Base-by-base conservation (phyloP, 2,329 filamentous ascomycete species). In the Rasamsonia emersonii region DNA sequence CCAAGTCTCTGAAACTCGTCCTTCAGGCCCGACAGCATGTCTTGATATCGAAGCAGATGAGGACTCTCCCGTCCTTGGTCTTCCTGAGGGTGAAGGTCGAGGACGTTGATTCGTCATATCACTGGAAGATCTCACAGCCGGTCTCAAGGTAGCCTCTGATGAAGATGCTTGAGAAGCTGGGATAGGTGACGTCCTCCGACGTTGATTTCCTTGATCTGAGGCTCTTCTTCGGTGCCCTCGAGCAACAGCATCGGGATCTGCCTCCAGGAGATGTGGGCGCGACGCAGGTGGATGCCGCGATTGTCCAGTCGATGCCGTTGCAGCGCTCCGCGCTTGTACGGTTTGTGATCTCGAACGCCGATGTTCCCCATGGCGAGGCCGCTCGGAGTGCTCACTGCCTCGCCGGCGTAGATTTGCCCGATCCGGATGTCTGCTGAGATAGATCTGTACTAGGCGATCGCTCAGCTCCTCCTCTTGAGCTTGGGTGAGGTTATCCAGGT, bases 381-480 rank as follows among this genome's bases (percentile, higher is more conserved):
- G 48, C 17, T 51, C 51, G 18, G 42, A 37, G 50, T 51, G 14
- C 52, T 58, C 41, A 51, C 61, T 42, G 50, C 51, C 44, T 61
- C 48, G 50, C 27, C 47, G 46, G 18, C 36, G 28, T 14, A 48
- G 45, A 17, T 42, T 35, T 38, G 57, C 45, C 70, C 73, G 50
- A 26, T 53, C 47, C 38, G 52, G 52, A 50, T 93, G 85, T 18
- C 85, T 71, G 39, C 84, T 73, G 36, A 84, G 70, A 50, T 93
- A 94, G 2, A 86, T 86, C 49, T 93, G 84, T 2, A 86, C 88
- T 46, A 96, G 94, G 37, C 82, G 78, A 49, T 89, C 82, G 42
- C 84, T 93, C 10, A 96, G 75, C 49, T 93, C 85, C 49, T 95
- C 86, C 51, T 95, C 86, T 48, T 86, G 83, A 29, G 68, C 75